A percentile compares a stretch with the other conserved stretches of the same genome.
Conservation (phyloP, 495 filamentous ascomycete genomes). For the Aspergillus saccharolyticus region DNA sequence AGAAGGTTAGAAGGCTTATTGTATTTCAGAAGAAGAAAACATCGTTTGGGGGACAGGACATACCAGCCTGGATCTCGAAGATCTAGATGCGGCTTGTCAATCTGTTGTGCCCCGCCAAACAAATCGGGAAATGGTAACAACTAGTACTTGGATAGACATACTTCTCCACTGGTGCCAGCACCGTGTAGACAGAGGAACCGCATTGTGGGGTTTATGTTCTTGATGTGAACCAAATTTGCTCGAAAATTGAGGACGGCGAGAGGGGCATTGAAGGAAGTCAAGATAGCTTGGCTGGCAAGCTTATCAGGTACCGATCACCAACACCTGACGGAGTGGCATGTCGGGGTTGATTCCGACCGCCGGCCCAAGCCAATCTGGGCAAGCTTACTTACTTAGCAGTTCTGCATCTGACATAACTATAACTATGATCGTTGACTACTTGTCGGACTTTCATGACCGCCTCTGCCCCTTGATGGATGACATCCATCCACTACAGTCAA, state of each 20-base stretch:
- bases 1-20: constrained; percentile 3
- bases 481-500: not conserved
- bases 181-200: constrained; percentile 40
- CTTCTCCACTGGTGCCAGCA: constrained; percentile 32
- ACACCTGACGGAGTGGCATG: not conserved
- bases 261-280: no score
- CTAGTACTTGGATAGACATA: constrained; percentile 11
- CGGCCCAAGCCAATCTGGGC: not conserved
- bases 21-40: no score
- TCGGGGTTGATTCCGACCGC: not conserved
- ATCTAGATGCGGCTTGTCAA: constrained; percentile 24
- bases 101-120: not conserved
- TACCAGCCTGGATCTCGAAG: constrained; percentile 38
- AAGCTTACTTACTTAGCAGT: no score
- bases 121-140: not conserved
- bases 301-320: not conserved
- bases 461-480: no score
- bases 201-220: constrained; percentile 20
- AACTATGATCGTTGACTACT: no score
- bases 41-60: not conserved
- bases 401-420: not conserved
- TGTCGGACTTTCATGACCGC: no score
- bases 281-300: no score
- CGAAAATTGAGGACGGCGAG: not conserved
- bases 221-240: not conserved